phyloP scores from a whole-genome alignment of 768 basidiomycete genomes.

The Auricularia auricula-judae region DNA sequence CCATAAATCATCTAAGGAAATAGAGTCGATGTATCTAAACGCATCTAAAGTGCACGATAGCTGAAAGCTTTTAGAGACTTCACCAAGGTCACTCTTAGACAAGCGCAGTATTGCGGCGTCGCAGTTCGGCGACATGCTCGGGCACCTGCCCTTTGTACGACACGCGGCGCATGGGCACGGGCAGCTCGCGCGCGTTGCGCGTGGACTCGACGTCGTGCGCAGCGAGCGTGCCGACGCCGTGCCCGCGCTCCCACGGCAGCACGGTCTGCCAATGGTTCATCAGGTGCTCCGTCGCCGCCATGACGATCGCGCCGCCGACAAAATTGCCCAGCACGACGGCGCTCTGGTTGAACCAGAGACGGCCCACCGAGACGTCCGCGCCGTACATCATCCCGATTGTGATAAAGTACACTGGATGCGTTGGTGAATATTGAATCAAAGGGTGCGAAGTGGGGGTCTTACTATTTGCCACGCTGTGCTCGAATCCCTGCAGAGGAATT shows the following conservation, averaged over 20 bases:
- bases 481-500: slow-evolving; percentile 2
- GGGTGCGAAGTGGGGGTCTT: not conserved
- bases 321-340: slow-evolving; percentile 10
- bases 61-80: no score
- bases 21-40: no score
- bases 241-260: slow-evolving; percentile 6
- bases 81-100: not conserved
- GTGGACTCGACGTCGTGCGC: slow-evolving; percentile 3
- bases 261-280: slow-evolving; percentile 6
- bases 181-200: slow-evolving; percentile 1
- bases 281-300: slow-evolving; percentile 4
- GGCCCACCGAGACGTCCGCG: slow-evolving; percentile 8
- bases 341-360: slow-evolving; percentile 11
- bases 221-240: slow-evolving; percentile 4
- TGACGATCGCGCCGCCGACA: slow-evolving; percentile 10
- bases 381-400: slow-evolving; percentile 11
- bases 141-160: not conserved
- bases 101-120: not conserved
- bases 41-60: no score
- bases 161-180: not conserved
- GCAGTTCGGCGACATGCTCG: not conserved
- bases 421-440: not conserved
- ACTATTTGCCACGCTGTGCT: slow-evolving; percentile 12
- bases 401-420: slow-evolving; percentile 9
- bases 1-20: no score